These are phyloP conservation scores for Elaeagnus macrophylla DNA, from an alignment of 306 rosid species.

Conservation along the genomic window DNA sequence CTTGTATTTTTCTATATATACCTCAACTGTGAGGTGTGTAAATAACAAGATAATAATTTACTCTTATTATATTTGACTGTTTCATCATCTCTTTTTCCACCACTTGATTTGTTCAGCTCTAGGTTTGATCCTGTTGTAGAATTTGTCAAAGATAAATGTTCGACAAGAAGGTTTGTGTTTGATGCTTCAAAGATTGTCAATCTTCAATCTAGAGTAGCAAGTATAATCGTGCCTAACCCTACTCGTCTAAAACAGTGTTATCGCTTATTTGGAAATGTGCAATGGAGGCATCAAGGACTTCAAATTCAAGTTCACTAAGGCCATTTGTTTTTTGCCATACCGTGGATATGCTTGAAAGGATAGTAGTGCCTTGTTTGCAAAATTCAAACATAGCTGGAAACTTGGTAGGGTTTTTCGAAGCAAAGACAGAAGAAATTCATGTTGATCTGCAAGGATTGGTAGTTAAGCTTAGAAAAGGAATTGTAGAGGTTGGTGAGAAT, in stretches of 20 bases:
- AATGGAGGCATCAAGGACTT: slow-evolving; percentile 13
- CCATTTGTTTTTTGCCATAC: slow-evolving; percentile 23
- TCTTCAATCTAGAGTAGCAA: slow-evolving; percentile 15
- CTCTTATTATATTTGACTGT: too few relatives aligned
- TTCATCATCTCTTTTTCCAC: slow-evolving; percentile 22
- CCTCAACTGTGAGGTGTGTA: too few relatives aligned
- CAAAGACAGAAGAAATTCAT: background rate
- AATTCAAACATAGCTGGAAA: slow-evolving; percentile 24
- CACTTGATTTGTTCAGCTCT: background rate
- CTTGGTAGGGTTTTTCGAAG: slow-evolving; percentile 19
- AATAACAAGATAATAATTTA: too few relatives aligned
- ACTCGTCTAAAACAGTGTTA: slow-evolving; percentile 28
- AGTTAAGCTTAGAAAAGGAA: background rate
- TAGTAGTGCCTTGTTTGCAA: slow-evolving; percentile 8
- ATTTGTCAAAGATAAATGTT: slow-evolving; percentile 9
- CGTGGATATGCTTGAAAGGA: slow-evolving; percentile 22
- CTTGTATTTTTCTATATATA: too few relatives aligned
- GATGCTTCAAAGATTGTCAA: slow-evolving; percentile 10
- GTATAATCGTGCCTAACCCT: slow-evolving; percentile 6
- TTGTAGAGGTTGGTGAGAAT: background rate
- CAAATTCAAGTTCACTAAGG: background rate
- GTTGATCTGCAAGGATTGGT: background rate
- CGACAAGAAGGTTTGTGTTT: slow-evolving; percentile 29
- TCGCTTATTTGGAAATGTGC: slow-evolving; percentile 33
- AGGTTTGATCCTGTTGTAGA: background rate